Evolutionary conservation across 2,329 filamentous ascomycete species (phyloP), one percentile per base, ranked within the genome.

Genomic region (Xylaria sp.): DNA sequence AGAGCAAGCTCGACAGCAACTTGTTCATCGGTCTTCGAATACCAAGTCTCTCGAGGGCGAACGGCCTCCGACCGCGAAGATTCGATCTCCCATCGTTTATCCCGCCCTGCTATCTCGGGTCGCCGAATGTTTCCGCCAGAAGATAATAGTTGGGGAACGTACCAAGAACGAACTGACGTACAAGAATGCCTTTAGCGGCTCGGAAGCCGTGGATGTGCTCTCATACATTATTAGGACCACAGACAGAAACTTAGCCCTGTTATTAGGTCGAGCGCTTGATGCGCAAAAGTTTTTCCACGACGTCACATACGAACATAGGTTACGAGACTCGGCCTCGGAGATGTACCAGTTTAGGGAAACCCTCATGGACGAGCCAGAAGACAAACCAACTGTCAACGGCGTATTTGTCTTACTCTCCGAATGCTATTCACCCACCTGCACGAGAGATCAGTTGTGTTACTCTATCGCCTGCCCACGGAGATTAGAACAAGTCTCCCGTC

Each of bases 221-320:
- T 93, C 93, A 0, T 97, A 96, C 77, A 98, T 99, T 72, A 98
- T 99, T 79, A 92, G 96, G 76, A 99, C 96, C 1, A 97, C 93
- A 0, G 96, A 99, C 80, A 89, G 96, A 66, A 99, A 99, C 77
- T 84, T 99, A 67, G 96, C 96, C 11, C 84, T 99, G 55, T 87
- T 99, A 10, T 84, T 99, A 17, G 96, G 96, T 69, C 89, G 96
- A 77, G 94, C 96, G 47, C 83, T 99, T 67, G 96, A 99, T 81
- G 96, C 96, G 27, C 96, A 99, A 77, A 98, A 98, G 78, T 97
- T 97, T 82, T 99, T 99, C 78, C 96, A 99, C 82, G 96, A 99
- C 84, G 96, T 98, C 57, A 97, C 95, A 0, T 99, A 99, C 79
- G 95, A 97, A 74, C 96, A 99, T 79, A 89, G 96, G 54, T 83